Evolutionary conservation across 1,139 yeast genomes (phyloP), one percentile per base, ranked within the genome.

Genomic region (Suhomyces guaymorum): DNA sequence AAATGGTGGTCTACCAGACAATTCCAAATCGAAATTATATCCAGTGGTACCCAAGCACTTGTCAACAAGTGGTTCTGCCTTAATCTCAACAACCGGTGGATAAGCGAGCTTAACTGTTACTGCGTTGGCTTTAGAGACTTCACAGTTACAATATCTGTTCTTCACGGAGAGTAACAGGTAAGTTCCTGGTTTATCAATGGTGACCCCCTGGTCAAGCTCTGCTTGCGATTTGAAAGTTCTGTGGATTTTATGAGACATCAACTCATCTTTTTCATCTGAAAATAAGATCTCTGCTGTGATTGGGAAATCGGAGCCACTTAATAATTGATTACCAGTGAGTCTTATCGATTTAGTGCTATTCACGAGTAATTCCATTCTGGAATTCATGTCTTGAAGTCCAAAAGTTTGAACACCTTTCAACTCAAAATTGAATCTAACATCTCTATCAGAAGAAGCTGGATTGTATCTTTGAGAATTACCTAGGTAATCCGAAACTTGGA

Each of bases 21-120:
- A 71, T 30, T 78, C 82, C 45, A 90, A 89, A 30, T 75, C 75
- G 39, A 88, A 79, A 15, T 66, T 64, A 47, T 71, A 77, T 0
- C 97, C 98, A 7, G 88, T 81, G 34, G 90, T 87, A 1, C 98
- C 98, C 21, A 94, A 85, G 63, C 99, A 92, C 39, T 83, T 78
- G 52, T 92, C 97, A 23, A 79, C 67, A 3, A 90, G 78, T 2
- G 89, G 80, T 3, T 68, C 64, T 1, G 86, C 75, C 4, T 54
- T 44, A 5, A 84, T 78, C 34, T 55, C 65, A 47, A 80, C 71
- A 39, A 54, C 58, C 3, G 92, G 92, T 11, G 66, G 68, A 0
- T 59, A 44, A 1, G 71, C 73, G 3, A 54, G 41, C 10, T 39
- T 42, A 2, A 70, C 35, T 1, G 19, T 26, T 3, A 66, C 47